Evolutionary conservation across 768 basidiomycete species (phyloP).

Genomic region (Xerocomus potaroensis): DNA sequence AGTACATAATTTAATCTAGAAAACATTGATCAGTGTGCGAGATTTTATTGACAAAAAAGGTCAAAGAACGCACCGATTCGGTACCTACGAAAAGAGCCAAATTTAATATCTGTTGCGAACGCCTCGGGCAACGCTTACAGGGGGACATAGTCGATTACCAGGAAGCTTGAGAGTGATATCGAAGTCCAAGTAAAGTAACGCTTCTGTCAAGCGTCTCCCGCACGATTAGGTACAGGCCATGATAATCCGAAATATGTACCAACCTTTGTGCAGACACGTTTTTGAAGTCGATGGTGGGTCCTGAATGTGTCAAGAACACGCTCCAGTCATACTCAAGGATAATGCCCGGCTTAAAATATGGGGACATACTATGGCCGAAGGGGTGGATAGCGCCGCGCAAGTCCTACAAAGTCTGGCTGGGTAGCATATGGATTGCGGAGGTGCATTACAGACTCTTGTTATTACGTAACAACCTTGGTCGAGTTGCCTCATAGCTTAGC

Average conservation of each 20-base stretch:
- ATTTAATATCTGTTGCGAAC: no score
- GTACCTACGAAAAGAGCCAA: no score
- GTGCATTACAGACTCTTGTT: slow-evolving; percentile 42
- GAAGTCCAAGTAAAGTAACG: slow-evolving; percentile 75
- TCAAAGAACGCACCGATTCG: slow-evolving; percentile 52
- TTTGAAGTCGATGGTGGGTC: slow-evolving; percentile 67
- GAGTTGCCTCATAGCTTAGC: no score
- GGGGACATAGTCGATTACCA: slow-evolving; percentile 76
- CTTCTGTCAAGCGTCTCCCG: slow-evolving; percentile 70
- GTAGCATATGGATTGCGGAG: slow-evolving; percentile 44
- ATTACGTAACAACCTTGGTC: no score
- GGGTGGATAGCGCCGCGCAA: slow-evolving; percentile 55
- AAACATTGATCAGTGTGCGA: background rate
- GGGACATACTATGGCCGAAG: slow-evolving; percentile 50
- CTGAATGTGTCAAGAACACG: slow-evolving; percentile 24
- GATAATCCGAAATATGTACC: slow-evolving; percentile 1
- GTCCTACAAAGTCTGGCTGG: slow-evolving; percentile 53
- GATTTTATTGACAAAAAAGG: background rate
- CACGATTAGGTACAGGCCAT: slow-evolving; percentile 8
- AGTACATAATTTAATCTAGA: slow-evolving; percentile 80
- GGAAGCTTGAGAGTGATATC: slow-evolving; percentile 57
- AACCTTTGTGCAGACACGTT: slow-evolving; percentile 68
- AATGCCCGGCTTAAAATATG: background rate
- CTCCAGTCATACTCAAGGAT: slow-evolving; percentile 15
- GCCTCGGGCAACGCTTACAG: no score